A percentile compares a stretch with the other conserved stretches of the same genome.
Evolutionary conservation across 2,329 filamentous ascomycete genomes (phyloP).

Genomic region (Colletotrichum orbiculare): DNA sequence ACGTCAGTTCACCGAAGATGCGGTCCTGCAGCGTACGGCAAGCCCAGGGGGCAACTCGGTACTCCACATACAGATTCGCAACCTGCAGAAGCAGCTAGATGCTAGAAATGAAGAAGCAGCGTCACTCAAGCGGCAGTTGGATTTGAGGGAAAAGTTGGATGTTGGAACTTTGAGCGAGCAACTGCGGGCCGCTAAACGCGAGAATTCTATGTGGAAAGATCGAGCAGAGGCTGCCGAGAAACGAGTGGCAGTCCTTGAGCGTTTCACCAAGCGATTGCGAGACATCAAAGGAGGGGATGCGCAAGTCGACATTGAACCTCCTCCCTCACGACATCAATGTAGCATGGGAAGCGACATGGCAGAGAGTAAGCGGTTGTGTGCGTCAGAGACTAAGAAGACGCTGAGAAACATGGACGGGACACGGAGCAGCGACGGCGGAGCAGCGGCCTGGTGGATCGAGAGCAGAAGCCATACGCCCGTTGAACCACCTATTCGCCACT

Average conservation of each 20-base stretch:
- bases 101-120: conserved; percentile 57
- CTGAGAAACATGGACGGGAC: conserved; percentile 19
- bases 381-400: conserved; percentile 19
- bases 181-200: conserved; percentile 55
- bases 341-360: conserved; percentile 14
- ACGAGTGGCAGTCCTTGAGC: conserved; percentile 60
- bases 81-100: conserved; percentile 60
- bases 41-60: conserved; percentile 46
- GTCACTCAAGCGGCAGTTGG: conserved; percentile 58
- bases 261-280: conserved; percentile 50
- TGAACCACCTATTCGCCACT: background rate
- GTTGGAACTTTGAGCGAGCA: conserved; percentile 60
- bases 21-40: conserved; percentile 16
- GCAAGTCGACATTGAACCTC: conserved; percentile 8
- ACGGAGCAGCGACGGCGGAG: conserved; percentile 30
- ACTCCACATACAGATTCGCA: conserved; percentile 61
- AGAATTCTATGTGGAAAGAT: conserved; percentile 62
- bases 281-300: conserved; percentile 42
- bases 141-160: conserved; percentile 55
- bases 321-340: background rate
- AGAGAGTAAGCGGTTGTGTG: conserved; percentile 11
- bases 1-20: conserved; percentile 2
- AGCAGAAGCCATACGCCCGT: background rate
- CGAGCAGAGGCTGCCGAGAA: conserved; percentile 67
- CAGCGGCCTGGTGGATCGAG: conserved; percentile 35